A percentile compares a stretch with the other conserved stretches of the same genome.
phyloP scores from a whole-genome alignment of 177 flowering plant species.

The Vitis hybrid region DNA sequence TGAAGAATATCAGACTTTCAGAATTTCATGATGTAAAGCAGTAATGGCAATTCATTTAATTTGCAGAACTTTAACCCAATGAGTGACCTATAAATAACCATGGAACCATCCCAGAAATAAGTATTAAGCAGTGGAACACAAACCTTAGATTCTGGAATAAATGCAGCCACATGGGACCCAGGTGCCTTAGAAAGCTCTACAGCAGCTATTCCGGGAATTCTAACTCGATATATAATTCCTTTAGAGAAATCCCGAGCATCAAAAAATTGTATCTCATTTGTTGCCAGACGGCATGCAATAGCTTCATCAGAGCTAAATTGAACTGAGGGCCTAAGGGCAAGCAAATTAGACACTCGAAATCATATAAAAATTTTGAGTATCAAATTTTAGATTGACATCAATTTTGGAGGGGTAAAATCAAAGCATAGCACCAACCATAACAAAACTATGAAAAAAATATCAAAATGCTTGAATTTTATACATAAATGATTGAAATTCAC shows the following conservation, averaged over 20 bases:
- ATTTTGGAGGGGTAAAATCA: neutral
- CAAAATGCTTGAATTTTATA: neutral
- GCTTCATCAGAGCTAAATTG: constrained; percentile 83
- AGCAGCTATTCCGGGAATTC: constrained; percentile 82
- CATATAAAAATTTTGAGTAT: neutral
- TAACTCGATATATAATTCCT: constrained; percentile 65
- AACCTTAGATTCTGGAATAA: constrained; percentile 94
- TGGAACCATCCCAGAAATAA: neutral
- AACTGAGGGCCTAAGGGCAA: constrained; percentile 71
- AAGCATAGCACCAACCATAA: neutral
- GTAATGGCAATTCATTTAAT: no score
- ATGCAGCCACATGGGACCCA: constrained; percentile 83
- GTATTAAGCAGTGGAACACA: constrained; percentile 3
- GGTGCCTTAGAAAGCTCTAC: constrained; percentile 78
- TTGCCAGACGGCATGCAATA: constrained; percentile 87
- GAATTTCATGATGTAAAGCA: no score
- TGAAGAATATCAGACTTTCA: no score
- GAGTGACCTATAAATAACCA: neutral
- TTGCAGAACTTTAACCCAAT: neutral
- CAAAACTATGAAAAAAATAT: neutral
- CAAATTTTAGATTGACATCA: neutral
- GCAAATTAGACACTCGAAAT: constrained; percentile 5
- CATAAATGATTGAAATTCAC: neutral
- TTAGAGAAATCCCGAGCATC: constrained; percentile 76
- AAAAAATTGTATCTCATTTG: constrained; percentile 91